Evolutionary conservation across 768 basidiomycete species (phyloP), one percentile per base, ranked within the genome.

Genomic region (Lactarius pseudohatsudake): DNA sequence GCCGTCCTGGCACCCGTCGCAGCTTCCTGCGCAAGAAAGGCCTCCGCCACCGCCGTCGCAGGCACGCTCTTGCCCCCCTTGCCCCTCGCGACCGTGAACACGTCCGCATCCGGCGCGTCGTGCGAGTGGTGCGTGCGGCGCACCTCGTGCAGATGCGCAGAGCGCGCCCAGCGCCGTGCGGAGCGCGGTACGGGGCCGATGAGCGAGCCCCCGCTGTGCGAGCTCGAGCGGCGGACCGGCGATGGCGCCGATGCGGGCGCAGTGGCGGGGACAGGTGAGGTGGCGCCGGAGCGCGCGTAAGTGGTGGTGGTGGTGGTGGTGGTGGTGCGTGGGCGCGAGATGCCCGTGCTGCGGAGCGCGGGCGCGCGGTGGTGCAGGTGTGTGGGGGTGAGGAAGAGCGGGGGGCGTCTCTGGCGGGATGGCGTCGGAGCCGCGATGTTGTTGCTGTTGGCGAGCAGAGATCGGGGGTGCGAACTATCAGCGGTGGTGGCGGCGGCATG

Each of bases 141-240:
- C 64, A 89, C 84, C 72, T 88, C 86, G 68, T 91, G 89, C 56
- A 90, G 70, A 77, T 91, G 89, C 3, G 89, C 85, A 0, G 79
- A 87, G 43, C 86, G 78, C 26, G 88, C 88, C 82, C 86, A 87
- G 43, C 80, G 81, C 67, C 81, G 84, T 20, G 83, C 81, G 0
- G 79, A 80, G 62, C 82, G 82, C 59, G 81, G 81, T 6, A 76
- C 77, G 50, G 75, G 74, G 18, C 76, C 77, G 38, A 74, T 43
- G 65, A 75, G 43, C 68, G 68, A 56, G 66, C 68, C 61, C 45
- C 72, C 64, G 22, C 75, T 75, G n/a, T 81, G 79, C 3, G 85
- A 85, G 67, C 74, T 81, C n/a, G 82, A 80, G 20, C 82, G 79
- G 60, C 80, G 78, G 18, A 84, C 72, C n/a, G 61, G 38, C 72